Evolutionary conservation across 371 early-diverging fungal species (phyloP), one percentile per base, ranked within the genome.

Genomic region (Syncephalastrum monosporum): DNA sequence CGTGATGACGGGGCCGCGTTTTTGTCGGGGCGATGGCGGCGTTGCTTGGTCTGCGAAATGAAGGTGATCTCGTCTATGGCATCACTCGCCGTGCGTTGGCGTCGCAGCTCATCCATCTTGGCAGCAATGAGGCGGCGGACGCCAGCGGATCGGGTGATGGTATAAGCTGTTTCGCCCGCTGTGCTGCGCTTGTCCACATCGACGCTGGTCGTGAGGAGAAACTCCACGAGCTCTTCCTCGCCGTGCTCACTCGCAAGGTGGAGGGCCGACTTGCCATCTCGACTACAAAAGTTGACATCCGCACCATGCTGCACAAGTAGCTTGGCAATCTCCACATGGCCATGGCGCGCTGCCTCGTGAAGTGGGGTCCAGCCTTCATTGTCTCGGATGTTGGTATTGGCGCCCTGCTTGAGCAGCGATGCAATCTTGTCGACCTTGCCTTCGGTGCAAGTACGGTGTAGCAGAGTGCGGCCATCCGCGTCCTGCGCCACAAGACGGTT

Each of bases 311-410:
- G 71, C 15, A 94, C 72, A 56, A 96, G 56, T 17, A 80, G 64
- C 27, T 82, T 74, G 4, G 85, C 87, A 24, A 89, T 73, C 7
- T 74, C 72, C 7, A 75, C 63, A 57, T 86, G 83, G 0, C 92
- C 92, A 41, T 83, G 72, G 13, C 82, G 71, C 24, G 87, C 82
- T 4, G 95, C 94, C 58, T 88, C 91, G 43, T 95, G 96, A 21
- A 94, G 59, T 6, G 95, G 90, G 4, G 93, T 90, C 83, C 86
- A 88, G 21, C 47, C 29, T 4, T 77, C 77, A 61, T 84, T 67
- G 63, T 93, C 93, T 4, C 68, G 69, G 23, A 74, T 79, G 61
- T 89, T 87, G 17, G 92, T 81, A 50, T 91, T 85, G 0, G 91
- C 89, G 19, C 96, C 96, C 53, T 82, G 78, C 47, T 63, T 84